A percentile compares a stretch with the other conserved stretches of the same genome.
Evolutionary conservation across 805 yeast species (phyloP).

Genomic region (Wickerhamiella occidentalis): DNA sequence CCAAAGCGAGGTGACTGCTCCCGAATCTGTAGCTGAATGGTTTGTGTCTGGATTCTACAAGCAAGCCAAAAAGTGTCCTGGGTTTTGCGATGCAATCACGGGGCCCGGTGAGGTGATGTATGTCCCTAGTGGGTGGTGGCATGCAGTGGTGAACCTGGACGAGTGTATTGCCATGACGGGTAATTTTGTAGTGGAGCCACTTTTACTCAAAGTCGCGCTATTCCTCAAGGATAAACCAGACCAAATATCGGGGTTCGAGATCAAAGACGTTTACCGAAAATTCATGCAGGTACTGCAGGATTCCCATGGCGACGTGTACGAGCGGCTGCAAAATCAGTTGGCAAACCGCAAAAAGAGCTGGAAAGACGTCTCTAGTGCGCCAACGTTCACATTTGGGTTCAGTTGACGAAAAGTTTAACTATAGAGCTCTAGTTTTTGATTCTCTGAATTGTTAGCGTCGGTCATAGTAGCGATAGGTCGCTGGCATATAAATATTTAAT

Average conservation of each 20-base stretch:
- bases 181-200: conserved; percentile 62
- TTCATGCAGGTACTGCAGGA: conserved; percentile 41
- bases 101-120: conserved; percentile 73
- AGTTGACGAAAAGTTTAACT: too few species aligned
- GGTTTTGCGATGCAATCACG: conserved; percentile 58
- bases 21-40: conserved; percentile 92
- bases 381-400: conserved; percentile 12
- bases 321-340: conserved; percentile 26
- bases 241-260: conserved; percentile 66
- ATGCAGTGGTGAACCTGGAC: conserved; percentile 74
- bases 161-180: conserved; percentile 66
- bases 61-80: conserved; percentile 38
- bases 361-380: conserved; percentile 12
- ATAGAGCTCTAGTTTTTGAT: too few species aligned
- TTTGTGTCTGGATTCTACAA: conserved; percentile 68
- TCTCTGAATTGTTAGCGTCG: too few species aligned
- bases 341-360: conserved; percentile 10
- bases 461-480: too few species aligned
- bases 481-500: too few species aligned
- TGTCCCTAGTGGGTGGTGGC: conserved; percentile 99
- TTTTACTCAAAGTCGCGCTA: conserved; percentile 47
- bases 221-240: conserved; percentile 55
- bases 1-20: conserved; percentile 82
- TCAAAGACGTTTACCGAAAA: conserved; percentile 49
- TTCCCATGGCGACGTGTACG: conserved; percentile 30